Evolutionary conservation across 2,329 filamentous ascomycete genomes (phyloP).

Genomic region (Amauroascus verrucosus): DNA sequence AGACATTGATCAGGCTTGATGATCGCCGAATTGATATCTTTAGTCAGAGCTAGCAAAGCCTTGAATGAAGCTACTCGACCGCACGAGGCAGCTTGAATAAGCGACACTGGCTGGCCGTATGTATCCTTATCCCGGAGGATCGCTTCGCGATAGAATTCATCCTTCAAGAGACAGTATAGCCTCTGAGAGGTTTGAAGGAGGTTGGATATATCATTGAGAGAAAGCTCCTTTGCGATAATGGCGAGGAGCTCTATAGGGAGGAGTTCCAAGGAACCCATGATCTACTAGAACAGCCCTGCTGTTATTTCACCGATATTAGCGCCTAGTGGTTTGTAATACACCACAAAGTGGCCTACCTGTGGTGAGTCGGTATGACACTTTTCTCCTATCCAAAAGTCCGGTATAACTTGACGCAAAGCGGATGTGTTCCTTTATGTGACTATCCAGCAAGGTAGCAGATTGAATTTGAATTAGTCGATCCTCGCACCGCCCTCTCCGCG

Average conservation of each 20-base stretch:
- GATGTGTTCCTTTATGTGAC: too few species aligned
- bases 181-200: slow-evolving; percentile 1
- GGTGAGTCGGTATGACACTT: too few species aligned
- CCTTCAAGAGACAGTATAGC: neutral
- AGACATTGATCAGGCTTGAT: neutral
- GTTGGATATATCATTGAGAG: neutral
- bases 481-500: too few species aligned
- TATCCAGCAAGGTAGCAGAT: too few species aligned
- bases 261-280: neutral
- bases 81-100: neutral
- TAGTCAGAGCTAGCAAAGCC: neutral
- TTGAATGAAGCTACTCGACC: neutral
- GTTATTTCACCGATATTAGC: neutral
- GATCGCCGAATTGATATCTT: neutral
- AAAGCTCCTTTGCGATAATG: neutral
- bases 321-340: neutral
- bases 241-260: neutral
- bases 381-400: neutral
- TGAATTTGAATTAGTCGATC: too few species aligned
- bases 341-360: neutral
- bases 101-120: neutral
- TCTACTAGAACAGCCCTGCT: neutral
- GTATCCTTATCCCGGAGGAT: neutral
- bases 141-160: slow-evolving; percentile 3
- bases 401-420: neutral